These are phyloP conservation scores for Aureobasidium melanogenum DNA, from an alignment of 2,329 filamentous ascomycete species.

Conservation along the genomic window DNA sequence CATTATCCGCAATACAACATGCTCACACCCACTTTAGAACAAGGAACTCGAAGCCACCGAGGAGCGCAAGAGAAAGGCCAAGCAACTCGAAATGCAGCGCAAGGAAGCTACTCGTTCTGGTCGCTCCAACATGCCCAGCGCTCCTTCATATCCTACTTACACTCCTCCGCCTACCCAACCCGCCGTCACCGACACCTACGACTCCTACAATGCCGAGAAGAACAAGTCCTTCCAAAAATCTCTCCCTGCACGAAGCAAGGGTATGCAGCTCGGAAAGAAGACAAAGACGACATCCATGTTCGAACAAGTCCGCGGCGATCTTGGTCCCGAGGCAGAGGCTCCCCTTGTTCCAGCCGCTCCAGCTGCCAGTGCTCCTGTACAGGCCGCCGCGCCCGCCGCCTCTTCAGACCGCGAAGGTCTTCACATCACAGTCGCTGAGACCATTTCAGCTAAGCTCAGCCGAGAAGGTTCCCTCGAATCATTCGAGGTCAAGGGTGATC, in stretches of 20 bases:
- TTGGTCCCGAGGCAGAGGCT: conserved; percentile 73
- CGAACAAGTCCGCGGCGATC: conserved; percentile 83
- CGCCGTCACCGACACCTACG: conserved; percentile 71
- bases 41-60: conserved; percentile 98
- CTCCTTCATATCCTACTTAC: conserved; percentile 82
- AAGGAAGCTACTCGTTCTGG: conserved; percentile 73
- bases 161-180: conserved; percentile 70
- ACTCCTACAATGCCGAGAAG: conserved; percentile 94
- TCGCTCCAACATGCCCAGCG: conserved; percentile 47
- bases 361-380: conserved; percentile 40
- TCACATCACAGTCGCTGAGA: conserved; percentile 78
- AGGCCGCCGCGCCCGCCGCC: conserved; percentile 44
- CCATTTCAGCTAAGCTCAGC: conserved; percentile 82
- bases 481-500: conserved; percentile 81
- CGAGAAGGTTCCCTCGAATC: conserved; percentile 81
- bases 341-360: conserved; percentile 56
- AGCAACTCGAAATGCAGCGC: conserved; percentile 96
- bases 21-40: conserved; percentile 52
- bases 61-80: conserved; percentile 96
- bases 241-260: conserved; percentile 72
- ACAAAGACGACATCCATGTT: conserved; percentile 97
- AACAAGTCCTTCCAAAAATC: conserved; percentile 77
- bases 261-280: conserved; percentile 99
- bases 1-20: background rate
- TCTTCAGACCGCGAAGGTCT: conserved; percentile 63